Evolutionary conservation across 306 rosid genomes (phyloP), one percentile per base, ranked within the genome.

Genomic region (Dalbergia oliveri): DNA sequence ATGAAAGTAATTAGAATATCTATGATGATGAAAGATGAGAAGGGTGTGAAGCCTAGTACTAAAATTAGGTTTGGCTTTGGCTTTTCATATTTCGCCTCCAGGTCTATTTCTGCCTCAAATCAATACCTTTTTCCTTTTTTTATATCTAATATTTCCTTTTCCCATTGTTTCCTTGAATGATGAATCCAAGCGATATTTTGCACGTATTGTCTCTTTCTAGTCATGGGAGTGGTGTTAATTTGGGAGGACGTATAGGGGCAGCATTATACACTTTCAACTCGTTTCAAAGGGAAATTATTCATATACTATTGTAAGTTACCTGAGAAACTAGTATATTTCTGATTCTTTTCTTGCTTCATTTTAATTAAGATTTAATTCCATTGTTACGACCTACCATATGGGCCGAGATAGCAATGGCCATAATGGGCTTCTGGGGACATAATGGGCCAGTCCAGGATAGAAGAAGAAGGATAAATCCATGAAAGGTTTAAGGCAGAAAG

Each of bases 31-130:
- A 73, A 59, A 82, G 87, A 86, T 71, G 85, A 78, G 71, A 75
- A 59, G 69, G 87, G 90, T 45, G 75, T 88, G 60, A 91, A 88
- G 83, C 97, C 91, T 83, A 61, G 39, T 94, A 37, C 18, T 93
- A 57, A 91, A 91, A 68, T 50, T 90, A 81, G 97, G 95, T 62
- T 69, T 93, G 80, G 95, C 90, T 76, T 80, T 94, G 53, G 93
- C 89, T 64, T 56, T 94, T 43, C 61, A 79, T 51, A 51, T 18
- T 43, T 79, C 87, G 18, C 83, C 84, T 56, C 61, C 82, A 68
- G 97, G 97, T 94, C 82, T 37, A 62, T 75, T 72, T 83, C 44
- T 58, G 11, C 72, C 7, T 47, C 45, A 15, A 5, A 26, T 44
- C 59, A 59, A 50, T 83, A 14, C 23, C 1, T 21, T 23, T 56